Percentiles rank a stretch among this genome's conserved stretches.
Evolutionary conservation across 768 basidiomycete species (phyloP).

Genomic region (Kwoniella bestiolae): DNA sequence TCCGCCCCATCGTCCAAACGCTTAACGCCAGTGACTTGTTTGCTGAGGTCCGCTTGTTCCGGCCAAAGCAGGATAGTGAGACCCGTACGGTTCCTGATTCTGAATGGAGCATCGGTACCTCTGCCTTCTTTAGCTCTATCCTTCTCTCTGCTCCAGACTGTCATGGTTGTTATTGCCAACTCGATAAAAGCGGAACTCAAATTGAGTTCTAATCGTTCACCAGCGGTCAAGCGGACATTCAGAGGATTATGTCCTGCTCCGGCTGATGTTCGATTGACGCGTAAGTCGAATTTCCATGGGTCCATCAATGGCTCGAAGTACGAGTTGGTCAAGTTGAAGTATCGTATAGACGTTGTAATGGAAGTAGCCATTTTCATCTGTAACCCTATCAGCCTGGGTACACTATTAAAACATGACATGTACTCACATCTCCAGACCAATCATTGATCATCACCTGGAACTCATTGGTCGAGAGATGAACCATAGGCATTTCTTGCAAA

Average conservation of each 20-base stretch:
- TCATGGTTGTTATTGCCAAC: conserved; percentile 72
- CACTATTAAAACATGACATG: not conserved
- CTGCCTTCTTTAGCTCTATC: conserved; percentile 74
- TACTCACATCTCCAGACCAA: conserved; percentile 85
- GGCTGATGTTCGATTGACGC: conserved; percentile 60
- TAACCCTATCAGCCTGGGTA: conserved; percentile 12
- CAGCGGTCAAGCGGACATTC: conserved; percentile 69
- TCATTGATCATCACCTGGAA: conserved; percentile 83
- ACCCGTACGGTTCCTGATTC: conserved; percentile 87
- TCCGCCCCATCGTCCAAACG: conserved; percentile 74
- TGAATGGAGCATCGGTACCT: conserved; percentile 90
- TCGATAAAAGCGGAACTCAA: conserved; percentile 88
- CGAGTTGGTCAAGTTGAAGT: conserved; percentile 96
- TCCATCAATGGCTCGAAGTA: conserved; percentile 99
- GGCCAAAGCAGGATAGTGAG: conserved; percentile 83
- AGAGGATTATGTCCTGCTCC: conserved; percentile 57
- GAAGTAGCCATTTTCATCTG: conserved; percentile 84
- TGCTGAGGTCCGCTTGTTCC: conserved; percentile 67
- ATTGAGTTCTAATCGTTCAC: conserved; percentile 87
- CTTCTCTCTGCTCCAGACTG: conserved; percentile 74
- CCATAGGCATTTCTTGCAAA: conserved; percentile 88
- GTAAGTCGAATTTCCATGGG: conserved; percentile 86
- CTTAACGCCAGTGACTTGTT: conserved; percentile 60
- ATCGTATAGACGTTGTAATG: conserved; percentile 80
- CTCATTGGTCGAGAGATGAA: conserved; percentile 83